These are phyloP conservation scores for Trypethelium eluteriae DNA, from an alignment of 495 filamentous ascomycete genomes.

Conservation along the genomic window DNA sequence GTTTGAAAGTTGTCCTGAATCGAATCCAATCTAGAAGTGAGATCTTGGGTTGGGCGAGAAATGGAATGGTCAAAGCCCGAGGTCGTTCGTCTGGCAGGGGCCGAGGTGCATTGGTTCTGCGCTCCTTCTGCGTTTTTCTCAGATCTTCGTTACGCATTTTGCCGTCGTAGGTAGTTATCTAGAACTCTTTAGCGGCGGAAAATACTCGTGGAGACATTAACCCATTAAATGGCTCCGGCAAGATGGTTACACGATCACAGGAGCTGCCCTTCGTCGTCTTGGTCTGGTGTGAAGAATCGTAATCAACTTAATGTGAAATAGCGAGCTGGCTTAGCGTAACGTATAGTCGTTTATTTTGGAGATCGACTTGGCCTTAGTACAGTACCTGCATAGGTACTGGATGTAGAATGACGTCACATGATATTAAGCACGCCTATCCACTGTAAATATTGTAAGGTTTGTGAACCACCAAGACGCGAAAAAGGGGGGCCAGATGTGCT, in stretches of 20 bases:
- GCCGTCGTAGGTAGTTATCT: background rate
- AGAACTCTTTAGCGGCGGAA: background rate
- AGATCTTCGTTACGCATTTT: background rate
- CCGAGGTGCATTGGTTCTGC: background rate
- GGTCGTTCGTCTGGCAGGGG: background rate
- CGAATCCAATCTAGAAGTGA: background rate
- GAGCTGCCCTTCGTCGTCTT: slow-evolving; percentile 1
- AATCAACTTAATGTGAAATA: background rate
- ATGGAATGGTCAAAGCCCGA: background rate
- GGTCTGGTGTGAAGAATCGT: background rate
- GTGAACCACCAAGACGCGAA: background rate
- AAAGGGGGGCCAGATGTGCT: background rate
- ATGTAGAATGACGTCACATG: background rate
- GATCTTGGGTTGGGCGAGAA: background rate
- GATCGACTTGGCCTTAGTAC: background rate
- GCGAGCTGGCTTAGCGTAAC: background rate
- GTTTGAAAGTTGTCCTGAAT: background rate
- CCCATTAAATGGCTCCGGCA: background rate
- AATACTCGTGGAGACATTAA: background rate
- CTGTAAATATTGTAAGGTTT: background rate
- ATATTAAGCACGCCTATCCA: background rate
- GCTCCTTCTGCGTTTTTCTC: background rate
- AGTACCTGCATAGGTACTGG: too few relatives aligned
- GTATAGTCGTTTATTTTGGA: background rate
- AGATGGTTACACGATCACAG: too few relatives aligned